Conservation (phyloP, 768 basidiomycete genomes). For the Lactarius vividus region DNA sequence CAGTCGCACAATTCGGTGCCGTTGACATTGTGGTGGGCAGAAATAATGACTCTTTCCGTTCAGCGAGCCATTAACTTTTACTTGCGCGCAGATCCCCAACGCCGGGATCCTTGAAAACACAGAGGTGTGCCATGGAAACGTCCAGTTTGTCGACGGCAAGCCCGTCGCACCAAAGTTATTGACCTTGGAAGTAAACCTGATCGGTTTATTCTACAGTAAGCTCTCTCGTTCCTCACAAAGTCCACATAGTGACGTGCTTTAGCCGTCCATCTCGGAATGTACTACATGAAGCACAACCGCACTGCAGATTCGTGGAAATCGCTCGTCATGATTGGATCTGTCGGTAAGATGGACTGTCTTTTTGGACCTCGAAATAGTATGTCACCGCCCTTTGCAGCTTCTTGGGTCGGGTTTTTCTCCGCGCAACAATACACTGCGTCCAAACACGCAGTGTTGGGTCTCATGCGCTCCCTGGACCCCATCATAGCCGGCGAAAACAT, state of each 20-base stretch:
- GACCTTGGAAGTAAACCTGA: conserved; percentile 52
- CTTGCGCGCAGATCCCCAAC: conserved; percentile 39
- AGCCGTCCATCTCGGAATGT: conserved; percentile 51
- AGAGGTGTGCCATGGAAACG: conserved; percentile 15
- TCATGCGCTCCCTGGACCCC: conserved; percentile 48
- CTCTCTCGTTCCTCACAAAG: neutral
- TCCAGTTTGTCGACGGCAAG: conserved; percentile 35
- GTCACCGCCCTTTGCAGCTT: conserved; percentile 37
- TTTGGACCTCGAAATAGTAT: neutral
- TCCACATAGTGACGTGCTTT: neutral
- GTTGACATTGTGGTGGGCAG: conserved; percentile 53
- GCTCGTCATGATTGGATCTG: conserved; percentile 52
- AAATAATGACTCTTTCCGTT: neutral
- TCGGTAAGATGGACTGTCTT: conserved; percentile 37
- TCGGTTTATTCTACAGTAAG: conserved; percentile 49
- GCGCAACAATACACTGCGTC: conserved; percentile 49
- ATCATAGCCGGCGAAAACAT: conserved; percentile 39
- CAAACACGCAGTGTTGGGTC: conserved; percentile 52
- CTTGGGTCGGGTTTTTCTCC: conserved; percentile 45
- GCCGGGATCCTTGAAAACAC: conserved; percentile 46
- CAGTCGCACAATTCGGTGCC: conserved; percentile 44
- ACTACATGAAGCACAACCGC: conserved; percentile 45
- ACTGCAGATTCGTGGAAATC: conserved; percentile 45
- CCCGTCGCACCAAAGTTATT: conserved; percentile 44
- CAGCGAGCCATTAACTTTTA: no score